Percentiles rank a stretch among this genome's conserved stretches.
Conservation (phyloP, 1,139 yeast species). For the Neolecta irregularis region DNA sequence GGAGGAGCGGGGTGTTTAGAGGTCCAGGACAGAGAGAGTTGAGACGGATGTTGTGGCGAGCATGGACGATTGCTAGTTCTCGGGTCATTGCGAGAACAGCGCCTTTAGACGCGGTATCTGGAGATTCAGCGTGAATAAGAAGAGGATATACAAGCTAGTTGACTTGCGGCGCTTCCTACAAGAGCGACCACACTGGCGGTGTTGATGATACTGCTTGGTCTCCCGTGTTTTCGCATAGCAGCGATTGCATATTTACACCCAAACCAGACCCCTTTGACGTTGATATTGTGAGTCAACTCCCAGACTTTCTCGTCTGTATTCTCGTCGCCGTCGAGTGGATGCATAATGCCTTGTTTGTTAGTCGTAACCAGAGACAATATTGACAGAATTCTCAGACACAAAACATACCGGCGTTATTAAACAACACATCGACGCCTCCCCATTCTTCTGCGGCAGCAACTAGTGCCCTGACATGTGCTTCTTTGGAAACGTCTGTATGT, state of each 20-base stretch:
- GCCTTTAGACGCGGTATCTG: slow-evolving; percentile 30
- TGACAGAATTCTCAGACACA: not conserved
- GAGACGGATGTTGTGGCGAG: slow-evolving; percentile 51
- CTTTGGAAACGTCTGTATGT: slow-evolving; percentile 25
- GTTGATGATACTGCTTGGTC: slow-evolving; percentile 41
- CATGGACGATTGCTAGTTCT: slow-evolving; percentile 53
- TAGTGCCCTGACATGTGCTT: slow-evolving; percentile 24
- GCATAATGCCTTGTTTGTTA: slow-evolving; percentile 66
- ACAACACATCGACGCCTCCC: slow-evolving; percentile 47
- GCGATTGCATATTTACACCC: slow-evolving; percentile 43
- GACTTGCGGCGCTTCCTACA: slow-evolving; percentile 31
- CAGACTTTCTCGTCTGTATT: slow-evolving; percentile 32
- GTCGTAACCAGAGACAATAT: not conserved
- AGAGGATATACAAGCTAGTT: too few relatives aligned
- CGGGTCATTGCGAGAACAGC: slow-evolving; percentile 34
- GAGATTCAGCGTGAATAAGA: too few relatives aligned
- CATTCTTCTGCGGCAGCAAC: slow-evolving; percentile 31
- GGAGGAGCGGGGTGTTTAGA: slow-evolving; percentile 41
- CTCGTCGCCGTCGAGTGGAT: slow-evolving; percentile 42
- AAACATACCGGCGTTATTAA: too few relatives aligned
- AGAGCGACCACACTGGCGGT: slow-evolving; percentile 50
- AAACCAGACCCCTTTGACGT: slow-evolving; percentile 42
- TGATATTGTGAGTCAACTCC: slow-evolving; percentile 36
- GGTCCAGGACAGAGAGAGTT: slow-evolving; percentile 58
- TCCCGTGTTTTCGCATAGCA: slow-evolving; percentile 33